Percentiles rank a stretch among this genome's conserved stretches.
phyloP scores from a whole-genome alignment of 768 basidiomycete genomes.

The Bullera alba region DNA sequence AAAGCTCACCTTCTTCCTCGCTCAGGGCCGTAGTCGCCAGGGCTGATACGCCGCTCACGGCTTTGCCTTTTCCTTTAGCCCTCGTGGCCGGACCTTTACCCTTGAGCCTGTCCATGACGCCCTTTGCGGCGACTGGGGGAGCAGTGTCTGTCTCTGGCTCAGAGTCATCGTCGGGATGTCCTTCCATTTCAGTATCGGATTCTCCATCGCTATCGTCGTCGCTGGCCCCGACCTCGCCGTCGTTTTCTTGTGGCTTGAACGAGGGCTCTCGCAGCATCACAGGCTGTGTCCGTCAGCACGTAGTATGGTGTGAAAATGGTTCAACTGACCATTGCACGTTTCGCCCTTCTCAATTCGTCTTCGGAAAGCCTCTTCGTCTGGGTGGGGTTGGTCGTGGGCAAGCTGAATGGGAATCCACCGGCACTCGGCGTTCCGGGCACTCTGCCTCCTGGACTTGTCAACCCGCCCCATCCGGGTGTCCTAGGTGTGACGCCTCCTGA shows the following conservation, averaged over 20 bases:
- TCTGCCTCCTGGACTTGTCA: slow-evolving; percentile 8
- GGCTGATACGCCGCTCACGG: slow-evolving; percentile 12
- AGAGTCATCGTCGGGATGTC: slow-evolving; percentile 23
- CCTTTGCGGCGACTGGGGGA: neutral
- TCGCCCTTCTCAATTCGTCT: slow-evolving; percentile 37
- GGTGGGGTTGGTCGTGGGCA: slow-evolving; percentile 4
- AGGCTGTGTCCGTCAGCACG: slow-evolving; percentile 27
- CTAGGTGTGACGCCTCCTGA: slow-evolving; percentile 3
- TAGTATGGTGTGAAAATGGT: neutral
- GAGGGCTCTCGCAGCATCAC: slow-evolving; percentile 45
- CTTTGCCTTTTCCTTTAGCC: slow-evolving; percentile 7
- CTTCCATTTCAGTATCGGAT: slow-evolving; percentile 15
- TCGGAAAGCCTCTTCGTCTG: slow-evolving; percentile 19
- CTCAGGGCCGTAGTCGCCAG: slow-evolving; percentile 18
- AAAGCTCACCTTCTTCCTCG: slow-evolving; percentile 30
- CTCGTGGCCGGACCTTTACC: slow-evolving; percentile 30
- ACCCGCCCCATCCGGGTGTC: slow-evolving; percentile 30
- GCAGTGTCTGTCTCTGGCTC: slow-evolving; percentile 31
- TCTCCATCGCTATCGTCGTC: slow-evolving; percentile 18
- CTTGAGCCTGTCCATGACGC: slow-evolving; percentile 7
- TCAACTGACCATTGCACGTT: slow-evolving; percentile 39
- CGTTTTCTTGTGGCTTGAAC: slow-evolving; percentile 17
- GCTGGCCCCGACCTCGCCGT: slow-evolving; percentile 31
- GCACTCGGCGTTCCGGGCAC: slow-evolving; percentile 12
- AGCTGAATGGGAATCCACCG: slow-evolving; percentile 24